phyloP scores from a whole-genome alignment of 2,329 filamentous ascomycete species.

The Chaetomium sp. region DNA sequence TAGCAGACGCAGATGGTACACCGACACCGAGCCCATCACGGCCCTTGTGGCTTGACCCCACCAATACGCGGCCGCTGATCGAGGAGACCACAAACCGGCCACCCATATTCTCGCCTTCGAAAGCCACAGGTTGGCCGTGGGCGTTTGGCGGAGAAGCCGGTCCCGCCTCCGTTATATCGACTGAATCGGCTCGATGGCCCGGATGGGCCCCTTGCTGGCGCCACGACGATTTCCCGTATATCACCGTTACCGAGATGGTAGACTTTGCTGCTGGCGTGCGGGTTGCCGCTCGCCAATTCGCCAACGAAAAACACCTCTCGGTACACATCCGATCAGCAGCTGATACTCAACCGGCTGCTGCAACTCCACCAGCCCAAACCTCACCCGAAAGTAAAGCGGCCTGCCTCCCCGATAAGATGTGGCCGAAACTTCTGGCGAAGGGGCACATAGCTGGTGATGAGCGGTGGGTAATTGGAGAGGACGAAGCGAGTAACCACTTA shows the following conservation, averaged over 20 bases:
- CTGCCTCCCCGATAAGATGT: slow-evolving; percentile 38
- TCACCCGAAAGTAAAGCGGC: slow-evolving; percentile 28
- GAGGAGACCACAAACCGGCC: background rate
- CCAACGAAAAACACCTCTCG: slow-evolving; percentile 41
- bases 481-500: slow-evolving; percentile 38
- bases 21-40: background rate
- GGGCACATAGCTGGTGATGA: slow-evolving; percentile 54
- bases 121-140: slow-evolving; percentile 11
- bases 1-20: slow-evolving; percentile 2
- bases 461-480: slow-evolving; percentile 56
- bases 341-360: slow-evolving; percentile 25
- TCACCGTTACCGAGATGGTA: slow-evolving; percentile 41
- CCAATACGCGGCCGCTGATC: background rate
- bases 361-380: background rate
- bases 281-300: slow-evolving; percentile 41
- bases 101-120: background rate
- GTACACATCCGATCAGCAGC: slow-evolving; percentile 37
- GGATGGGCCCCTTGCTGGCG: slow-evolving; percentile 44
- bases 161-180: background rate
- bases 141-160: background rate
- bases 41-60: background rate
- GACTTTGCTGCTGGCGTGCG: slow-evolving; percentile 40
- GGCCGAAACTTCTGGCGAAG: slow-evolving; percentile 43
- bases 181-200: slow-evolving; percentile 11
- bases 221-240: slow-evolving; percentile 46